Evolutionary conservation across 139 green algal genomes (phyloP).

Genomic region (Chlamydomonas sp.): DNA sequence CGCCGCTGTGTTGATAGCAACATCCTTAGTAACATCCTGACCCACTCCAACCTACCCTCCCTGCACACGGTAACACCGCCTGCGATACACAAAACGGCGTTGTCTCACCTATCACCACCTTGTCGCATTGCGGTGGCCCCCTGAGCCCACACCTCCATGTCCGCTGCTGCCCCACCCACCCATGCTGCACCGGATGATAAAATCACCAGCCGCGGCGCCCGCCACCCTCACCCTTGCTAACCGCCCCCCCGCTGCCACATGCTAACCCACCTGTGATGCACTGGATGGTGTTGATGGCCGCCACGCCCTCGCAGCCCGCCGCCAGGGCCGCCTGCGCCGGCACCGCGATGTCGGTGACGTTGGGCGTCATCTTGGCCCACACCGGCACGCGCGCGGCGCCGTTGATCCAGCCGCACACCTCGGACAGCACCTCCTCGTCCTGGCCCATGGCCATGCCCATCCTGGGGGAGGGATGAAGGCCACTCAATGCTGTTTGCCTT

Average conservation of each 20-base stretch:
- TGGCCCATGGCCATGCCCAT: conserved; percentile 93
- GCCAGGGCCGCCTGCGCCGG: conserved; percentile 66
- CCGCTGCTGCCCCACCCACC: neutral
- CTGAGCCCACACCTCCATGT: neutral
- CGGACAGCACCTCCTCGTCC: conserved; percentile 57
- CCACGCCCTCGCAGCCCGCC: conserved; percentile 73
- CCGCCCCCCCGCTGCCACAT: neutral
- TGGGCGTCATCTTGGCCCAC: conserved; percentile 99
- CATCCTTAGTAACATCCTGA: too few species aligned
- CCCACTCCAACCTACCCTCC: too few species aligned
- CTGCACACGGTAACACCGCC: too few species aligned
- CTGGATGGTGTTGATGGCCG: conserved; percentile 88
- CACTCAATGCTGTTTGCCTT: too few species aligned
- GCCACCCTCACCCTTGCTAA: neutral
- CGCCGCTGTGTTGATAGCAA: too few species aligned
- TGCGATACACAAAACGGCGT: too few species aligned
- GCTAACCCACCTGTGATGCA: conserved; percentile 44
- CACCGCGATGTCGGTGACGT: conserved; percentile 94
- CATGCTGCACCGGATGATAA: neutral
- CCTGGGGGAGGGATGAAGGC: neutral
- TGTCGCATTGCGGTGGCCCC: too few species aligned
- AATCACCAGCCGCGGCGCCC: neutral
- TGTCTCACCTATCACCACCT: too few species aligned
- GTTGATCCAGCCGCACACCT: conserved; percentile 96
- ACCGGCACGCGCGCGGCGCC: conserved; percentile 85